Conservation (phyloP, 176 grass and related monocot species). For the Pontederia paniculata region DNA sequence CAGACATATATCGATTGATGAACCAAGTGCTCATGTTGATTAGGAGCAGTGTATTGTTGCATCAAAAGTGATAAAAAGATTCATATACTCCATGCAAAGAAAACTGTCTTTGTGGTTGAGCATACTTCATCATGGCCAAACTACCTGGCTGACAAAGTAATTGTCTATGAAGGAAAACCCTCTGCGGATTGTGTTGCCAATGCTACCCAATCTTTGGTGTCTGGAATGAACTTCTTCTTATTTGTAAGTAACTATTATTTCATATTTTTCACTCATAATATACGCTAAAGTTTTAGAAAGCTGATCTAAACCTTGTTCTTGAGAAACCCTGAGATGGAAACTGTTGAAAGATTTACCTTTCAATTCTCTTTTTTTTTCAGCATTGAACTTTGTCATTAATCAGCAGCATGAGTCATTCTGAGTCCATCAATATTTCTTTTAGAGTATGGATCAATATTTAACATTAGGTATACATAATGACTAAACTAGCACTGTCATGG, state of each 20-base stretch:
- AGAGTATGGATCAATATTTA: too few species aligned
- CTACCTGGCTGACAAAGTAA: constrained; percentile 80
- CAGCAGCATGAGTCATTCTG: too few species aligned
- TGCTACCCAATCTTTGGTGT: constrained; percentile 55
- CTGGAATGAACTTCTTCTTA: constrained; percentile 82
- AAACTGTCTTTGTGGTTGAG: constrained; percentile 85
- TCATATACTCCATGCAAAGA: constrained; percentile 81
- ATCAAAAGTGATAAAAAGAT: constrained; percentile 88
- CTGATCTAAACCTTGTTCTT: too few species aligned
- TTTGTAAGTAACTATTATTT: constrained; percentile 36
- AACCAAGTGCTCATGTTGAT: constrained; percentile 82
- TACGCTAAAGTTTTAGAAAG: too few species aligned
- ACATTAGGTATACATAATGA: too few species aligned
- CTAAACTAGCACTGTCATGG: too few species aligned
- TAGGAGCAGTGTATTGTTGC: constrained; percentile 77
- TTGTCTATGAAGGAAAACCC: constrained; percentile 64
- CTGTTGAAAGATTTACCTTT: too few species aligned
- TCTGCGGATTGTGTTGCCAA: constrained; percentile 66
- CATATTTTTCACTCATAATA: background rate
- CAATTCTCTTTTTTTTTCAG: too few species aligned
- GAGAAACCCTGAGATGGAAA: too few species aligned
- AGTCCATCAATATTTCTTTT: too few species aligned
- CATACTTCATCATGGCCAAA: constrained; percentile 94
- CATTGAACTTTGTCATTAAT: too few species aligned
- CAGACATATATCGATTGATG: constrained; percentile 90